Conservation (phyloP, 805 yeast species). For the Metschnikowia chrysomelidarum region DNA sequence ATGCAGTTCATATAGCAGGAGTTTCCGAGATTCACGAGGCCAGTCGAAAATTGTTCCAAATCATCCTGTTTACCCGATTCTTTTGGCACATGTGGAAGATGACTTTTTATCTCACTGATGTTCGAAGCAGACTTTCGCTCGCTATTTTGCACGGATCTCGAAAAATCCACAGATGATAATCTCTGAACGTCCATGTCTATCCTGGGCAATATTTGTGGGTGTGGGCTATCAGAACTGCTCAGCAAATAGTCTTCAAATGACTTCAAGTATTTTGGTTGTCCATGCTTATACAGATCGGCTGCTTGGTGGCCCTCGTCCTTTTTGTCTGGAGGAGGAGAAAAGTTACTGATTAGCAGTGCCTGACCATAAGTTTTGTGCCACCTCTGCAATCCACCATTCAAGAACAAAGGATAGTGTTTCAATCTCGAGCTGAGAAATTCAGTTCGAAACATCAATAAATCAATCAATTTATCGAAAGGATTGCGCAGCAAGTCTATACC, state of each 20-base stretch:
- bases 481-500: slow-evolving; percentile 47
- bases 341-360: slow-evolving; percentile 9
- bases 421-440: slow-evolving; percentile 34
- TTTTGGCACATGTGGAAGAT: too few species aligned
- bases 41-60: slow-evolving; percentile 55
- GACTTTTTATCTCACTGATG: too few species aligned
- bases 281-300: slow-evolving; percentile 5
- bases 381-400: slow-evolving; percentile 36
- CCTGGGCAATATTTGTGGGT: neutral
- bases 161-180: too few species aligned
- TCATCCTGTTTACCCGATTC: too few species aligned
- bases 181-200: too few species aligned
- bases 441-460: slow-evolving; percentile 29
- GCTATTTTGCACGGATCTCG: too few species aligned
- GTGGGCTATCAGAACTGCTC: slow-evolving; percentile 7
- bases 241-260: slow-evolving; percentile 16
- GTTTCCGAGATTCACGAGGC: slow-evolving; percentile 80
- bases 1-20: slow-evolving; percentile 92
- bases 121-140: too few species aligned
- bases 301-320: slow-evolving; percentile 17
- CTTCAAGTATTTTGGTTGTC: slow-evolving; percentile 10
- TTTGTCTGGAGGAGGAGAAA: neutral
- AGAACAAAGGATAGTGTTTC: slow-evolving; percentile 30
- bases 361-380: slow-evolving; percentile 37
- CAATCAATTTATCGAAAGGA: slow-evolving; percentile 52